These are phyloP conservation scores for Entomophthora muscae DNA, from an alignment of 371 early-diverging fungal species.

Conservation along the genomic window DNA sequence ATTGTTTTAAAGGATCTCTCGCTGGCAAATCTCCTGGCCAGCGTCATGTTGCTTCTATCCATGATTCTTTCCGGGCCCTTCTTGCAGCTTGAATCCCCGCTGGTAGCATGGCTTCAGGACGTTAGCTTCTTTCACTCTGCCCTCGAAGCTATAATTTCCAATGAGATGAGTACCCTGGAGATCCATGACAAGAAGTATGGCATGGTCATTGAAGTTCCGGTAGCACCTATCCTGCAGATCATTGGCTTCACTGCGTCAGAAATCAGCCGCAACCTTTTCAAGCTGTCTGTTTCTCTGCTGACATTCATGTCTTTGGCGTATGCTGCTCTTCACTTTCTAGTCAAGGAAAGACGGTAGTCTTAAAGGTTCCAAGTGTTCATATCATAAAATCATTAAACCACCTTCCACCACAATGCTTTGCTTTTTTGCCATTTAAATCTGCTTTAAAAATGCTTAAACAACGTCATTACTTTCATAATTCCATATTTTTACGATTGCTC, in stretches of 20 bases:
- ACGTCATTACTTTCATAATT: too few species aligned
- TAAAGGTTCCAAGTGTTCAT: too few species aligned
- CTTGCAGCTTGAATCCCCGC: conserved; percentile 58
- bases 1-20: conserved; percentile 54
- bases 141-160: conserved; percentile 73
- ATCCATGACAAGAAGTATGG: conserved; percentile 66
- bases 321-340: conserved; percentile 61
- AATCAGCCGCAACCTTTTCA: conserved; percentile 67
- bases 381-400: too few species aligned
- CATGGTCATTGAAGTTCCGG: conserved; percentile 68
- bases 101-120: conserved; percentile 59
- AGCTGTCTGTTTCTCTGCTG: conserved; percentile 35
- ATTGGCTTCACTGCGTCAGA: conserved; percentile 77
- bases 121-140: conserved; percentile 77
- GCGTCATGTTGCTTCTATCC: conserved; percentile 66
- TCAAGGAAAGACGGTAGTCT: conserved; percentile 57
- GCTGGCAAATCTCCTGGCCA: conserved; percentile 58
- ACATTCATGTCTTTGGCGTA: conserved; percentile 48
- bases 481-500: too few species aligned
- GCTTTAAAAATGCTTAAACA: too few species aligned
- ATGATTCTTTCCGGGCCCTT: conserved; percentile 83
- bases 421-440: too few species aligned
- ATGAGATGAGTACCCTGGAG: conserved; percentile 59
- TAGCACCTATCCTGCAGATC: conserved; percentile 64
- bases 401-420: too few species aligned